phyloP scores from a whole-genome alignment of 805 yeast genomes.

The Candida anglica region DNA sequence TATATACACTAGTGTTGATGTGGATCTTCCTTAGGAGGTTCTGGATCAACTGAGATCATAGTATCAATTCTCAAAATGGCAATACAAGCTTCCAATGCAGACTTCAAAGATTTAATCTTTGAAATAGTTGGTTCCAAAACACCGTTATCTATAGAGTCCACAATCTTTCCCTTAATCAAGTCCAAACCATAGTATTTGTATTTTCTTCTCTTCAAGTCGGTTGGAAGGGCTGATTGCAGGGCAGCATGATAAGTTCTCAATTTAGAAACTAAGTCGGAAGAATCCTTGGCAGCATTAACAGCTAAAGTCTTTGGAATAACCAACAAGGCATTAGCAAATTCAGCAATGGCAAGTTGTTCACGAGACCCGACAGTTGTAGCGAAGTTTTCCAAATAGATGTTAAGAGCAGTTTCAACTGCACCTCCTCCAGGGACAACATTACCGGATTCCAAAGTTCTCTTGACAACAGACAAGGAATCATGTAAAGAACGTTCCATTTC shows the following conservation, averaged over 20 bases:
- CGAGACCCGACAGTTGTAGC: conserved; percentile 97
- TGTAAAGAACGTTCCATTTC: conserved; percentile 98
- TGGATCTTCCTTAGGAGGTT: conserved; percentile 85
- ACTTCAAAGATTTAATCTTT: conserved; percentile 87
- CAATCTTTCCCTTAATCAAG: conserved; percentile 84
- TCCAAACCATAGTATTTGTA: conserved; percentile 93
- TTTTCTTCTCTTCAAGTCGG: conserved; percentile 79
- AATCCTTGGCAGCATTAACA: conserved; percentile 95
- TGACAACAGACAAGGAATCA: conserved; percentile 91
- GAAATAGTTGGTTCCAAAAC: conserved; percentile 94
- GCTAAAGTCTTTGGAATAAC: conserved; percentile 96
- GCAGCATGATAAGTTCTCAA: conserved; percentile 96
- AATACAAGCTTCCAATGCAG: conserved; percentile 97
- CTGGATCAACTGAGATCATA: conserved; percentile 96
- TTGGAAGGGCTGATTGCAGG: conserved; percentile 76
- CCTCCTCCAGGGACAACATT: conserved; percentile 98
- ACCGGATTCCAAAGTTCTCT: conserved; percentile 93
- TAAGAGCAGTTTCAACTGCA: conserved; percentile 95
- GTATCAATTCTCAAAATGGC: conserved; percentile 97
- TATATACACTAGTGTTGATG: conserved; percentile 60
- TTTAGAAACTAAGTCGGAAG: conserved; percentile 91
- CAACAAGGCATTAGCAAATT: conserved; percentile 86
- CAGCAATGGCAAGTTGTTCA: conserved; percentile 97
- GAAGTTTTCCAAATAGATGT: conserved; percentile 91
- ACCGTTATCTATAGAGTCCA: conserved; percentile 78